A percentile compares a stretch with the other conserved stretches of the same genome.
phyloP scores from a whole-genome alignment of 805 yeast genomes.

The Danielozyma ontarioensis region DNA sequence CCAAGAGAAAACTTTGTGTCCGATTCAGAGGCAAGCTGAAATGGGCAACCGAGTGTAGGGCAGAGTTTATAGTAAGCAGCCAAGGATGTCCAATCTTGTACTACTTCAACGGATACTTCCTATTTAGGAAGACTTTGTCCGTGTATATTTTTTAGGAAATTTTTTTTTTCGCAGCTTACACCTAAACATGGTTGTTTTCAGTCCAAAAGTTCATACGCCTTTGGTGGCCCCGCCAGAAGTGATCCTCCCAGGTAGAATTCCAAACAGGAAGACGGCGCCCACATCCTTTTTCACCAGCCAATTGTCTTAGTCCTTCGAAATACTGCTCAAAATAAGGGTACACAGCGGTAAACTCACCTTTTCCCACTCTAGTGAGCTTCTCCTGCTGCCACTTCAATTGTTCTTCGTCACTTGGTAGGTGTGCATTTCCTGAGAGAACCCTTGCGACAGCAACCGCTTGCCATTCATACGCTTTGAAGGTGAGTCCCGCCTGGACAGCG shows the following conservation, averaged over 20 bases:
- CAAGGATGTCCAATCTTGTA: too few relatives aligned
- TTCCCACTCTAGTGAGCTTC: neutral
- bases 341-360: constrained; percentile 8
- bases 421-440: constrained; percentile 22
- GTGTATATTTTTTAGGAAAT: too few relatives aligned
- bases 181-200: constrained; percentile 10
- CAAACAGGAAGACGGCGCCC: constrained; percentile 18
- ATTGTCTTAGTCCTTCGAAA: constrained; percentile 13
- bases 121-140: too few relatives aligned
- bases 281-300: constrained; percentile 18
- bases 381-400: constrained; percentile 21
- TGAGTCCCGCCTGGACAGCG: constrained; percentile 31
- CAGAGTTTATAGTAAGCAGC: too few relatives aligned
- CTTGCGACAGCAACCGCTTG: constrained; percentile 34
- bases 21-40: too few relatives aligned
- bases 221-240: constrained; percentile 14
- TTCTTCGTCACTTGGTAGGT: constrained; percentile 21
- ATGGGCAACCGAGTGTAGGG: too few relatives aligned
- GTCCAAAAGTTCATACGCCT: constrained; percentile 12
- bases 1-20: too few relatives aligned
- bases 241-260: constrained; percentile 15
- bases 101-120: too few relatives aligned
- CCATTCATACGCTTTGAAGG: constrained; percentile 37
- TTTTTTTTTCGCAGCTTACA: too few relatives aligned
- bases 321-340: constrained; percentile 16